Evolutionary conservation across 306 rosid species (phyloP).

Genomic region (Sphenostylis stenocarpa): DNA sequence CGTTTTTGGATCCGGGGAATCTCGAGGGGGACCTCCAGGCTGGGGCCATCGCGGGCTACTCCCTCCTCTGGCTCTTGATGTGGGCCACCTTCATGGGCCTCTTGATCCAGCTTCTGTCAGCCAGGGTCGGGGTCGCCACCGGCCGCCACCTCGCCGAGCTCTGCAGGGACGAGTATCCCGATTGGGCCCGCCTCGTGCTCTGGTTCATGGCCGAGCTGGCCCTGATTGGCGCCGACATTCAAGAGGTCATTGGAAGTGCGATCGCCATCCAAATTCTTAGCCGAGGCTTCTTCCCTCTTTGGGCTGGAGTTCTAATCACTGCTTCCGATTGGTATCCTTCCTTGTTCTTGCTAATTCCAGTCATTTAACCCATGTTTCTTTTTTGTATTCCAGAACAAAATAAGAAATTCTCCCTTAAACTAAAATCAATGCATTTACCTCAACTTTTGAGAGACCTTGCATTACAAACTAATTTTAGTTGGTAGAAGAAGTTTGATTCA

Average conservation of each 20-base stretch:
- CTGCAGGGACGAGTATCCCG: constrained; percentile 77
- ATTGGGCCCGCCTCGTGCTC: constrained; percentile 65
- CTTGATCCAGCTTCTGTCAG: constrained; percentile 71
- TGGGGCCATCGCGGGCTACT: constrained; percentile 87
- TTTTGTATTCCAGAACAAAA: neutral
- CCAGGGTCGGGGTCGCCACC: constrained; percentile 74
- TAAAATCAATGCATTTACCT: neutral
- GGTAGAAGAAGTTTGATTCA: neutral
- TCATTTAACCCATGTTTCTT: neutral
- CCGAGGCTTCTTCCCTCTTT: constrained; percentile 67
- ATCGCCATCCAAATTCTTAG: constrained; percentile 87
- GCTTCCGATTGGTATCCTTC: constrained; percentile 75
- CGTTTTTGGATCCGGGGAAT: constrained; percentile 91
- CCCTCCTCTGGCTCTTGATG: constrained; percentile 76
- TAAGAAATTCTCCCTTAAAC: too few species aligned
- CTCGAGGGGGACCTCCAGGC: constrained; percentile 90
- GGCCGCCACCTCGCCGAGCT: constrained; percentile 86
- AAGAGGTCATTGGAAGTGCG: constrained; percentile 94
- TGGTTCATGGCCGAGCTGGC: constrained; percentile 96
- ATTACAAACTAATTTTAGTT: neutral
- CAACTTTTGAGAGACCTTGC: neutral
- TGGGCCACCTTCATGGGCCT: constrained; percentile 89
- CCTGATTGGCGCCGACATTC: constrained; percentile 90
- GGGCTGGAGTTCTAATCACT: constrained; percentile 87
- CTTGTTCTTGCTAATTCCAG: neutral